Evolutionary conservation across 2,329 filamentous ascomycete genomes (phyloP).

Genomic region (Phoma sp.): DNA sequence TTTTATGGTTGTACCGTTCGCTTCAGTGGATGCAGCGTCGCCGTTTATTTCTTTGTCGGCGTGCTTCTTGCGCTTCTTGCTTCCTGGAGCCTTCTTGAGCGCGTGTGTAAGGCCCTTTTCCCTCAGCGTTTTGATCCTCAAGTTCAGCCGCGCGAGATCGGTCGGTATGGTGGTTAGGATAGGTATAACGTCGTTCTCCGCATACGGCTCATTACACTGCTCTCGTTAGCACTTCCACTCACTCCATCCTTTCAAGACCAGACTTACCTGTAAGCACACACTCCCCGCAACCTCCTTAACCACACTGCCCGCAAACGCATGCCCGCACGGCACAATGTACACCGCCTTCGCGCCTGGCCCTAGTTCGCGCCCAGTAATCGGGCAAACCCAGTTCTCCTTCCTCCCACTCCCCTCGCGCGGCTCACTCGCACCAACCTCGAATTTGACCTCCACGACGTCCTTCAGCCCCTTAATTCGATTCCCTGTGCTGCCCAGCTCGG

Average conservation of each 20-base stretch:
- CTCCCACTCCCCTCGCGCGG: conserved; percentile 50
- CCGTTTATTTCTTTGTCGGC: conserved; percentile 38
- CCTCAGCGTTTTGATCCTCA: conserved; percentile 71
- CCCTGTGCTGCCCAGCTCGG: conserved; percentile 54
- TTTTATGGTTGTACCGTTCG: conserved; percentile 14
- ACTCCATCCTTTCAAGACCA: too few species aligned
- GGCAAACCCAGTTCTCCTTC: conserved; percentile 75
- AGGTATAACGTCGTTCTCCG: conserved; percentile 76
- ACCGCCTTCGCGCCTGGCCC: conserved; percentile 80
- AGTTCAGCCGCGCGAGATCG: conserved; percentile 72
- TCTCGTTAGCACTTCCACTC: conserved; percentile 16
- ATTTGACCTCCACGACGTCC: conserved; percentile 86
- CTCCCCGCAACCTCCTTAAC: conserved; percentile 79
- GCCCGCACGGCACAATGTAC: conserved; percentile 92
- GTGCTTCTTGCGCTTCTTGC: conserved; percentile 73
- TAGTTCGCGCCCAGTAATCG: conserved; percentile 84
- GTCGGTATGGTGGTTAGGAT: conserved; percentile 75
- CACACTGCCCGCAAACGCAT: conserved; percentile 88
- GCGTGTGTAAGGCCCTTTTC: conserved; percentile 80
- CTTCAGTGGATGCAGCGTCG: conserved; percentile 22
- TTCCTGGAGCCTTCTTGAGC: conserved; percentile 76
- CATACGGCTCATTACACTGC: conserved; percentile 78
- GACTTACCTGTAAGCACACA: conserved; percentile 62
- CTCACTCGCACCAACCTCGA: conserved; percentile 60
- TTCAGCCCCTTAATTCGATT: conserved; percentile 77